These are phyloP conservation scores for Lipomyces orientalis DNA, from an alignment of 805 yeast species.

Conservation along the genomic window DNA sequence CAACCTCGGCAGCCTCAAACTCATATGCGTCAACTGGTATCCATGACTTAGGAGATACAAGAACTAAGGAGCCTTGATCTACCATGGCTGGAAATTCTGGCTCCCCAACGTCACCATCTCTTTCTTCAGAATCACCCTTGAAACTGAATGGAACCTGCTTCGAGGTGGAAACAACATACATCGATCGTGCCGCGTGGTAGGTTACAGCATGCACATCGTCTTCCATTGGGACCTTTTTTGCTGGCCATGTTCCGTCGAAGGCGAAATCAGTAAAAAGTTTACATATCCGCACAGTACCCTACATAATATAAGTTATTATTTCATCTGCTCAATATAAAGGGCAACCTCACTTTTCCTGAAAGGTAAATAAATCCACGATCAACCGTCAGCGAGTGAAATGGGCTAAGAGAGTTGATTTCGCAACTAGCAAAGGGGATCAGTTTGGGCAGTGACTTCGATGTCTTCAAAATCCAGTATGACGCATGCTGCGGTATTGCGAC, in stretches of 20 bases:
- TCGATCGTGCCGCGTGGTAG: slow-evolving; percentile 69
- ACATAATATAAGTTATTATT: neutral
- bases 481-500: slow-evolving; percentile 41
- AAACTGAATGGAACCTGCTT: slow-evolving; percentile 65
- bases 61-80: slow-evolving; percentile 63
- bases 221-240: slow-evolving; percentile 58
- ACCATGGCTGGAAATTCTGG: slow-evolving; percentile 51
- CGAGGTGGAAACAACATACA: slow-evolving; percentile 67
- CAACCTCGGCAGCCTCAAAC: slow-evolving; percentile 59
- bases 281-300: slow-evolving; percentile 44
- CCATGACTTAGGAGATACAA: slow-evolving; percentile 80
- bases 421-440: slow-evolving; percentile 67
- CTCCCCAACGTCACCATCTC: slow-evolving; percentile 56
- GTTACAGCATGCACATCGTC: slow-evolving; percentile 69
- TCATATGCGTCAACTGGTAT: slow-evolving; percentile 64
- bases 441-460: slow-evolving; percentile 66
- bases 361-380: slow-evolving; percentile 68
- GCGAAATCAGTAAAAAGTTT: slow-evolving; percentile 50
- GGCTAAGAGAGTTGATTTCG: slow-evolving; percentile 57
- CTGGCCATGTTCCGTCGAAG: slow-evolving; percentile 67
- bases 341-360: slow-evolving; percentile 54
- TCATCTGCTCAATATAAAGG: slow-evolving; percentile 64
- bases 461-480: slow-evolving; percentile 71
- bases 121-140: slow-evolving; percentile 74
- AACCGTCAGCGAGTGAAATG: slow-evolving; percentile 50